Evolutionary conservation across 805 yeast genomes (phyloP), one percentile per base, ranked within the genome.

Genomic region (Zygoascus flipseniorum): DNA sequence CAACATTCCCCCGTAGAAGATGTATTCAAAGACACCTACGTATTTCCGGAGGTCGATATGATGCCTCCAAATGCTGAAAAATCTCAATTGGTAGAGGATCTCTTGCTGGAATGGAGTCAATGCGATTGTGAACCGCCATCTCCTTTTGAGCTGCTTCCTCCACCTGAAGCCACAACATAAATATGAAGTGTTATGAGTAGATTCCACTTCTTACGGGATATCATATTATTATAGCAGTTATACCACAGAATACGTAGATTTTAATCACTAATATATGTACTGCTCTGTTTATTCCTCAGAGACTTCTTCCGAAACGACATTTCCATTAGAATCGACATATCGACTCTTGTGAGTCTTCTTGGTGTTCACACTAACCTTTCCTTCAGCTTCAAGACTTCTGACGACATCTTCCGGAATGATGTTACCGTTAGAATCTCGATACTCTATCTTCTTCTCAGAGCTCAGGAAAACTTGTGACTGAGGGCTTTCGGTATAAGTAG

Each of bases 341-440:
- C 53, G 50, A 26, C 52, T 47, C 18, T 23, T 48, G 13, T 35
- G 47, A n/a, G 37, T 44, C 23, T 44, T 42, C 31, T 37, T 28
- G 23, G 56, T 57, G 37, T 54, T 53, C 37, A 60, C 31, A 48
- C 54, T 54, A 14, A 60, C 48, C 37, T 52, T 50, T 43, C 57
- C 62, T 39, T 53, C 58, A 20, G 49, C 51, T 19, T 45, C 51
- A 37, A 55, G 28, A 32, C 52, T 26, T 31, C 49, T 51, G n/a
- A 54, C 63, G 13, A 57, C 52, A 19, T 46, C 59, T 23, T 50
- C 52, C 47, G 65, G 66, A 47, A 73, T 48, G 42, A 61, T 62
- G 52, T 73, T 70, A 45, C 76, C 76, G 47, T 67, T 53, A 51
- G 65, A 67, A 52, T 72, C 76, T 23, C 68, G 61, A 55, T 71